Evolutionary conservation across 2,329 filamentous ascomycete species (phyloP).

Genomic region (Metarhizium humberi): DNA sequence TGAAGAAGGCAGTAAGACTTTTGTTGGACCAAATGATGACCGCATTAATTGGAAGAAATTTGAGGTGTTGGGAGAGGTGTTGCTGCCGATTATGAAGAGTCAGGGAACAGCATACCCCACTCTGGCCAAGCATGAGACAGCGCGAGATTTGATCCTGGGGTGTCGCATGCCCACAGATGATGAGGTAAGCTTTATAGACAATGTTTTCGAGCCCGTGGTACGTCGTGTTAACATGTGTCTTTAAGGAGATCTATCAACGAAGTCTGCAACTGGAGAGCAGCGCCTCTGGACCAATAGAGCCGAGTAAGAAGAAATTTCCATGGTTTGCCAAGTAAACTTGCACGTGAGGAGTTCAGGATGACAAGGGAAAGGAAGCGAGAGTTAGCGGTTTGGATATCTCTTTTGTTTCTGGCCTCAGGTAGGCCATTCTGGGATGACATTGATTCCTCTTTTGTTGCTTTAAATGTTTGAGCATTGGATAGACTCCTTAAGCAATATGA

Average conservation of each 20-base stretch:
- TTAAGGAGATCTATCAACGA: slow-evolving; percentile 55
- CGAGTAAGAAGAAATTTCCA: slow-evolving; percentile 54
- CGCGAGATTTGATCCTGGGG: slow-evolving; percentile 69
- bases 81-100: slow-evolving; percentile 84
- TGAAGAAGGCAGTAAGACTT: slow-evolving; percentile 85
- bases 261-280: slow-evolving; percentile 49
- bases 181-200: slow-evolving; percentile 52
- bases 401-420: slow-evolving; percentile 4
- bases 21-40: slow-evolving; percentile 62
- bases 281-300: slow-evolving; percentile 34
- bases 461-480: neutral
- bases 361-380: slow-evolving; percentile 2
- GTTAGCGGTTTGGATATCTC: slow-evolving; percentile 3
- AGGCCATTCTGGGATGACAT: slow-evolving; percentile 2
- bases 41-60: slow-evolving; percentile 98
- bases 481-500: slow-evolving; percentile 1
- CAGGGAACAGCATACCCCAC: slow-evolving; percentile 76
- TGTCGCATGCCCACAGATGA: slow-evolving; percentile 76
- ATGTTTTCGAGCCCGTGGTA: neutral
- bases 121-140: slow-evolving; percentile 57
- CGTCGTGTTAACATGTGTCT: neutral
- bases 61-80: slow-evolving; percentile 86
- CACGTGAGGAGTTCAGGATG: slow-evolving; percentile 17
- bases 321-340: slow-evolving; percentile 47
- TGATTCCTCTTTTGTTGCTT: neutral